Evolutionary conservation across 2,329 filamentous ascomycete genomes (phyloP).

Genomic region (Phoma sp.): DNA sequence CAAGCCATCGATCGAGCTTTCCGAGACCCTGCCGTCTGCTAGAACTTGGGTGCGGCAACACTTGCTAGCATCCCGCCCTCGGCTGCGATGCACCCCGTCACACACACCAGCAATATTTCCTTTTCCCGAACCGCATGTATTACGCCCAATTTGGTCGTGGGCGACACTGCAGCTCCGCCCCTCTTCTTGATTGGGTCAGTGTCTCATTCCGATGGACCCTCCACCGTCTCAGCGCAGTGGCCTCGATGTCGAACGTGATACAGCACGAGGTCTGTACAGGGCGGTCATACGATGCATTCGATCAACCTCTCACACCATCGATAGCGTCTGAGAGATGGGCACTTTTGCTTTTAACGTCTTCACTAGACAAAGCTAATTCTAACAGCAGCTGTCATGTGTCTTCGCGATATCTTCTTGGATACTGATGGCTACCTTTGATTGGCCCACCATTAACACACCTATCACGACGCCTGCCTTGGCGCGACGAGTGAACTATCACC

Average conservation of each 20-base stretch:
- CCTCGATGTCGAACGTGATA: slow-evolving; percentile 18
- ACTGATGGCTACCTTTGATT: neutral
- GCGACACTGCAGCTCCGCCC: slow-evolving; percentile 18
- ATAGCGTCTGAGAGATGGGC: neutral
- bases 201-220: slow-evolving; percentile 9
- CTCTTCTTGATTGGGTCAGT: slow-evolving; percentile 31
- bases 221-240: slow-evolving; percentile 17
- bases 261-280: slow-evolving; percentile 21
- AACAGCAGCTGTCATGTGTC: neutral
- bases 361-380: neutral
- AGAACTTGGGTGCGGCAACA: slow-evolving; percentile 20
- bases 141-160: slow-evolving; percentile 24
- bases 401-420: neutral
- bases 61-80: slow-evolving; percentile 17
- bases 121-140: slow-evolving; percentile 24
- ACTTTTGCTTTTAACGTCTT: neutral
- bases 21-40: slow-evolving; percentile 19
- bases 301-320: neutral
- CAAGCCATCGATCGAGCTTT: slow-evolving; percentile 14
- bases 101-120: slow-evolving; percentile 38
- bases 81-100: slow-evolving; percentile 39
- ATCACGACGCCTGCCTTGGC: neutral
- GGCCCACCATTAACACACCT: neutral
- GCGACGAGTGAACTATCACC: neutral
- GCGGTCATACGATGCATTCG: neutral